Conservation (phyloP, 148 eudicot species). For the Rhododendron molle region DNA sequence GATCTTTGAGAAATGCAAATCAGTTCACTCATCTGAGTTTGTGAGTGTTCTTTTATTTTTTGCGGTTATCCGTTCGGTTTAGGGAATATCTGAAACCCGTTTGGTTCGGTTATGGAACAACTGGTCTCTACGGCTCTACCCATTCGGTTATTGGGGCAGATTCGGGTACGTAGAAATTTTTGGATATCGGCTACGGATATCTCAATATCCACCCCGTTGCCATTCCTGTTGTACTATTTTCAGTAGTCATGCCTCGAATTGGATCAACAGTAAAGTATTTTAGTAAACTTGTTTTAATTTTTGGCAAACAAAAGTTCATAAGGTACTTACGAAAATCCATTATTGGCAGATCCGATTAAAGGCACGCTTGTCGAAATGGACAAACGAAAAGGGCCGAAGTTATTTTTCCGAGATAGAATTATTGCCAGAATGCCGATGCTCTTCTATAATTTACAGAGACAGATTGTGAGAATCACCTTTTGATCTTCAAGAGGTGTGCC, state of each 20-base stretch:
- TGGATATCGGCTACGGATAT: neutral
- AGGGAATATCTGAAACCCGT: neutral
- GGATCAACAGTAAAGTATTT: neutral
- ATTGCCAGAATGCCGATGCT: neutral
- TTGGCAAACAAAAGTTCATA: neutral
- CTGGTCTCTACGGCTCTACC: no score
- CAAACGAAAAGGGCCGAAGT: neutral
- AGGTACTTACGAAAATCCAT: neutral
- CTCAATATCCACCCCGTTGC: neutral
- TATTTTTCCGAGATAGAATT: neutral
- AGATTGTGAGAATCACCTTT: constrained; percentile 46
- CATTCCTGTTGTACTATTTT: neutral
- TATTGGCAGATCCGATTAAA: neutral
- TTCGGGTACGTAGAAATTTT: no score
- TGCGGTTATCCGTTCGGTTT: no score
- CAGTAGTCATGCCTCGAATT: neutral
- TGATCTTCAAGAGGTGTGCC: constrained; percentile 99
- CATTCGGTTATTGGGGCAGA: no score
- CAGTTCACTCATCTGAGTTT: no score
- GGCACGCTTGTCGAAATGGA: neutral
- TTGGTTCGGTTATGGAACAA: no score
- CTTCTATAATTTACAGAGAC: neutral
- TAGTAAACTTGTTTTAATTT: neutral
- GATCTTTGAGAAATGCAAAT: no score
- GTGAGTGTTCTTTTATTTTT: no score